Evolutionary conservation across 2,329 filamentous ascomycete genomes (phyloP).

Genomic region (Xylariaceae sp.): DNA sequence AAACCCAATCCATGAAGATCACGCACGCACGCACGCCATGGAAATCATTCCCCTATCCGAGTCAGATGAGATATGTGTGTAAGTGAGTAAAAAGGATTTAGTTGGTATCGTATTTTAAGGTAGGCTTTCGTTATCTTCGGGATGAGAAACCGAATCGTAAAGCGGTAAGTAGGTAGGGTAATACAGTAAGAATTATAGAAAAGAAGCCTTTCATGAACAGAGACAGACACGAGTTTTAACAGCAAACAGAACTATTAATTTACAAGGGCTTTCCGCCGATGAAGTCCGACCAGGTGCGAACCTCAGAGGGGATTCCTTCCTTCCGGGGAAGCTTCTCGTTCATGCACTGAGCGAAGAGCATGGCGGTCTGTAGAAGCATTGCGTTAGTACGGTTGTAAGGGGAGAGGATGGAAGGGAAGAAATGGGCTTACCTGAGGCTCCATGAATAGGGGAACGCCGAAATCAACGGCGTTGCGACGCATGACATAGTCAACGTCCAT

Average conservation of each 20-base stretch:
- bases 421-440: slow-evolving; percentile 74
- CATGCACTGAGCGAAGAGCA: slow-evolving; percentile 96
- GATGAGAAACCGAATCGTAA: no score
- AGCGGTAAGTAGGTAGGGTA: no score
- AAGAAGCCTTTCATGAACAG: no score
- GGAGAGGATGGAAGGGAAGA: background rate
- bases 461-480: slow-evolving; percentile 96
- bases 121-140: background rate
- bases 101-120: background rate
- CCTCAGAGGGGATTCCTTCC: slow-evolving; percentile 85
- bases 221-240: background rate
- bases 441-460: slow-evolving; percentile 97
- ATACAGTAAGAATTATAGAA: no score
- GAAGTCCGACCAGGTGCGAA: slow-evolving; percentile 92
- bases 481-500: slow-evolving; percentile 97
- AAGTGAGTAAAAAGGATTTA: background rate
- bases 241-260: background rate
- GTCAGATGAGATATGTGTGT: background rate
- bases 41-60: background rate
- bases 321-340: slow-evolving; percentile 86
- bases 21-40: background rate
- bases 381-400: background rate
- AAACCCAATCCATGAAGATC: no score
- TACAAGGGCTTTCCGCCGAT: slow-evolving; percentile 77
- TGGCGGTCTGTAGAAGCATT: slow-evolving; percentile 63